Base-by-base conservation (phyloP, 345 rosid species). In the Dipteronia dyeriana region DNA sequence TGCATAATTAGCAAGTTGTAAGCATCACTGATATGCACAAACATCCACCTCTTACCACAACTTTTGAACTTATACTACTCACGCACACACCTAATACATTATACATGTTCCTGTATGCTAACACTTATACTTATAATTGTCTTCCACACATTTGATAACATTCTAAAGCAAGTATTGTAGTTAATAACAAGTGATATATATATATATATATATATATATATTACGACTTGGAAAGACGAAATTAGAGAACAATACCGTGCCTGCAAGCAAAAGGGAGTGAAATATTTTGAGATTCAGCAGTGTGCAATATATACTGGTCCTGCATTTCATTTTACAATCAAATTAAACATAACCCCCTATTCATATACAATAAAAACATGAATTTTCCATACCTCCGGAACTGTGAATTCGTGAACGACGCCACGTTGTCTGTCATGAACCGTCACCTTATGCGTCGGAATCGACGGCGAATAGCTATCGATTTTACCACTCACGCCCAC, bases 221-320 rank as follows among this genome's bases (percentile, higher is more conserved):
- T 45, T 10, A 45, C 49, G 11, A 45, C 12, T 45, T 45, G 49
- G 14, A 45, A 45, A 45, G 13, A 45, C 11, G 14, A 45, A 45
- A 45, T n/a, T 59, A 23, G 64, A 86, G 86, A 74, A 74, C 82
- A 82, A 81, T 90, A 95, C 98, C 98, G 83, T 95, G 99, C 90
- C 98, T 90, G 90, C 98, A 95, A 78, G 99, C 99, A 79, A 95
- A 95, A 8, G 97, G 99, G 79, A 95, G 99, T 8, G 82, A 60
- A 66, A 95, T 89, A 82, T 90, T 84, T 82, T 95, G 97, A 57
- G 93, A 71, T 80, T 95, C 98, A 11, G 97, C 98, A 29, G 98
- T 90, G 81, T 95, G 98, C 84, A 95, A 77, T 71, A 95, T 95
- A 60, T 95, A 95, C 74, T 95, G 98, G 82, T 92, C 98, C 98